phyloP scores from a whole-genome alignment of 2,329 filamentous ascomycete species.

The Botrytis cinerea region DNA sequence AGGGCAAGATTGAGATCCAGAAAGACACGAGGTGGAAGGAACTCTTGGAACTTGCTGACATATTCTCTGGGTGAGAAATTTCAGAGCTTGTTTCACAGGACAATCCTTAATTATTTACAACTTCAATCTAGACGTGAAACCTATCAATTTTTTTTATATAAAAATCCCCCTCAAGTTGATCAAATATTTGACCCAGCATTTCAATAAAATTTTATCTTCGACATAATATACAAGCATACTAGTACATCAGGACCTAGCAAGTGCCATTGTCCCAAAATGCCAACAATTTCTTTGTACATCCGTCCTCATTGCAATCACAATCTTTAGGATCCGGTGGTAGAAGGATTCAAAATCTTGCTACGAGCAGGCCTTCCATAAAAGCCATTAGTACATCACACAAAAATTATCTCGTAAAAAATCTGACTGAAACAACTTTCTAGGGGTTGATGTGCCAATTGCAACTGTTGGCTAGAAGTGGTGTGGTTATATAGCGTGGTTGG shows the following conservation, averaged over 20 bases:
- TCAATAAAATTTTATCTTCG: neutral
- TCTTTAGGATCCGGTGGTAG: neutral
- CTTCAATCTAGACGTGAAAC: neutral
- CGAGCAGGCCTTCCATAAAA: too few species aligned
- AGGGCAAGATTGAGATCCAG: slow-evolving; percentile 42
- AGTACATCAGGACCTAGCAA: neutral
- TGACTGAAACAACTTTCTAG: too few species aligned
- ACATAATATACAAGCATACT: neutral
- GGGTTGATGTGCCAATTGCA: too few species aligned
- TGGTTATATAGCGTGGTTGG: too few species aligned
- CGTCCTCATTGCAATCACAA: neutral
- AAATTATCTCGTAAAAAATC: too few species aligned
- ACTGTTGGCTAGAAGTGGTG: too few species aligned
- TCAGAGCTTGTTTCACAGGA: neutral
- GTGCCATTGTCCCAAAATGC: neutral
- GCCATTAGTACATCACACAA: too few species aligned
- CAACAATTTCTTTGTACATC: neutral
- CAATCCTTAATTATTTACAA: neutral
- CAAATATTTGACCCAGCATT: neutral
- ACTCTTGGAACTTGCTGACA: slow-evolving; percentile 38
- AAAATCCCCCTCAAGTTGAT: neutral
- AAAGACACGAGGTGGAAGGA: slow-evolving; percentile 44
- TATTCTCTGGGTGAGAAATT: slow-evolving; percentile 36
- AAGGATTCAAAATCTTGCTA: too few species aligned
- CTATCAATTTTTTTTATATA: too few species aligned